Base-by-base conservation (phyloP, 2,329 filamentous ascomycete genomes). In the Plenodomus tracheiphilus region DNA sequence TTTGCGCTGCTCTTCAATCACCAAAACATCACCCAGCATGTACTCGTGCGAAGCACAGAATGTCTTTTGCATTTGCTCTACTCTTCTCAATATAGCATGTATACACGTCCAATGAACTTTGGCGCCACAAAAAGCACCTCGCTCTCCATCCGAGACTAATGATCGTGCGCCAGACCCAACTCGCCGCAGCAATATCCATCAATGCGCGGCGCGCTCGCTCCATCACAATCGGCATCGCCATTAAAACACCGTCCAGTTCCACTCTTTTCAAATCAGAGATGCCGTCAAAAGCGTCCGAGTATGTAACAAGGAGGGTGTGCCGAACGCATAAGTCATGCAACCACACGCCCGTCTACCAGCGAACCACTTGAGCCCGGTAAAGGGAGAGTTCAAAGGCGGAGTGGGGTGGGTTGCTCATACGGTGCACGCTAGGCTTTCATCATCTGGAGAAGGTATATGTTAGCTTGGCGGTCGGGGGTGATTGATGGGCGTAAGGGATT, bases 391-490 rank as follows among this genome's bases (percentile, higher is more conserved):
- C 81, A 78, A 78, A 79, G 78, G 81, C 78, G 79, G 81, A 32
- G 78, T 81, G 78, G 76, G 74, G 78, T 81, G 79, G 81, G 79
- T 81, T 88, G 82, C 81, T 97, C 94, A 96, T 90, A 85, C 85
- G 79, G 76, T 85, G 87, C 94, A 97, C 93, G 85, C 89, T 87
- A 86, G 85, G 89, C 89, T 96, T 96, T 99, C 94, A 97, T 99
- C 93, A 97, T 95, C 91, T 97, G 62, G 62, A 11, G 6, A 32
- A 32, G 10, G 22, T 49, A 42, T 41, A 41, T 20, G 13, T 32
- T 32, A 32, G 28, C 11, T 6, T 59, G 61, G 71, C 56, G 70
- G 56, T 52, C 65, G 15, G 41, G 6, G 2, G 13, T n/a, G 3
- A 18, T 38, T 49, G 20, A 38, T 44, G 30, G n/a, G 17, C 22